phyloP scores from a whole-genome alignment of 164 flowering plant genomes.

The Vitis rotundifolia region DNA sequence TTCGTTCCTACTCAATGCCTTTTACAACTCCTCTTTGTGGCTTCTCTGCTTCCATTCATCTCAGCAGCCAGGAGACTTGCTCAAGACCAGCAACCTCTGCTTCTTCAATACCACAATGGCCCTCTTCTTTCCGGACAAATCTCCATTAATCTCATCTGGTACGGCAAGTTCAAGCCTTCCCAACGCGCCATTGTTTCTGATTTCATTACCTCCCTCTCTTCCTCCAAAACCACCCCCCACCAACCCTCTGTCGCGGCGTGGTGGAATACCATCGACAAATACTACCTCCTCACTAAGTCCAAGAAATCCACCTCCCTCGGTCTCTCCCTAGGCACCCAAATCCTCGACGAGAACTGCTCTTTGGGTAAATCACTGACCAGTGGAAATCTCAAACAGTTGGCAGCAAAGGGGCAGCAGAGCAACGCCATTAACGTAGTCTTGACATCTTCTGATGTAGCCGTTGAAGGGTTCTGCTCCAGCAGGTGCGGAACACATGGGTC shows the following conservation, averaged over 20 bases:
- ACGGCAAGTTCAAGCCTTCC: constrained; percentile 65
- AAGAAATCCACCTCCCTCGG: constrained; percentile 23
- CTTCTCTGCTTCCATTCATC: constrained; percentile 21
- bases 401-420: constrained; percentile 35
- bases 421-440: constrained; percentile 55
- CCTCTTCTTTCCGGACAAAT: constrained; percentile 61
- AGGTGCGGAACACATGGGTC: constrained; percentile 62
- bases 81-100: constrained; percentile 28
- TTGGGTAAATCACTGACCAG: constrained; percentile 53
- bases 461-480: constrained; percentile 58
- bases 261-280: constrained; percentile 59
- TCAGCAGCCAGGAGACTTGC: constrained; percentile 25
- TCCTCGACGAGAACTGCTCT: constrained; percentile 50
- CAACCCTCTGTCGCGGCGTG: constrained; percentile 62
- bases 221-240: constrained; percentile 7
- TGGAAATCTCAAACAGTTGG: constrained; percentile 37
- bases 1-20: neutral
- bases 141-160: constrained; percentile 68
- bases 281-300: constrained; percentile 29
- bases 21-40: constrained; percentile 12
- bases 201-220: constrained; percentile 50
- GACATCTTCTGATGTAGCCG: constrained; percentile 56
- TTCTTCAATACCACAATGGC: constrained; percentile 65
- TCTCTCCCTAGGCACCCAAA: constrained; percentile 40
- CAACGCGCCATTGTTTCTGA: constrained; percentile 62